Percentiles rank a stretch among this genome's conserved stretches.
Conservation (phyloP, 345 rosid species). For the Salix arbutifolia region DNA sequence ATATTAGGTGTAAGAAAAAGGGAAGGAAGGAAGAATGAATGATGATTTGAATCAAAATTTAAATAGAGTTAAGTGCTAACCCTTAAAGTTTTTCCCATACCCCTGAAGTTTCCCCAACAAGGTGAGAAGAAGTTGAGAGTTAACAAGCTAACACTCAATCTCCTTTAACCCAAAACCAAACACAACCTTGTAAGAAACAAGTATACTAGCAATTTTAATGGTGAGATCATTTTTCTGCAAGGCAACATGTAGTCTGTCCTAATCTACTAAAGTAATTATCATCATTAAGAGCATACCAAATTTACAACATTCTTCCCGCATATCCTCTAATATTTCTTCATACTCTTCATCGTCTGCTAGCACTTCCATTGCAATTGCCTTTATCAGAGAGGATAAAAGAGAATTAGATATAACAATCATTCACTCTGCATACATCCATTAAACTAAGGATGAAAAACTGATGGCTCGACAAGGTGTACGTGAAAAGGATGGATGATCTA, state of each 20-base stretch:
- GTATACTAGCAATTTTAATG: background rate
- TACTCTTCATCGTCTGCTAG: constrained; percentile 29
- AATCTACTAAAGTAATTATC: background rate
- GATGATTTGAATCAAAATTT: no score
- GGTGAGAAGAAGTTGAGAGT: no score
- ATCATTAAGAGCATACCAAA: constrained; percentile 21
- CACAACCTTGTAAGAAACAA: background rate
- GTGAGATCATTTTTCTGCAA: background rate
- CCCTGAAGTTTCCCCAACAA: no score
- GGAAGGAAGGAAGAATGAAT: no score
- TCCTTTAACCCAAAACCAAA: no score
- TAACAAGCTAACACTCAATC: no score
- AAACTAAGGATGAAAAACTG: background rate
- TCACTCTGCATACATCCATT: background rate
- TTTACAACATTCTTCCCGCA: constrained; percentile 33
- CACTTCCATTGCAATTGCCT: constrained; percentile 27
- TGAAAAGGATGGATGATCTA: background rate
- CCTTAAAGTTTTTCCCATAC: no score
- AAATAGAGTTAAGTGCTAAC: no score
- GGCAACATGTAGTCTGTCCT: background rate
- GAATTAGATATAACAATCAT: background rate
- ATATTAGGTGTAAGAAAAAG: no score
- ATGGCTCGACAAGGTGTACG: background rate
- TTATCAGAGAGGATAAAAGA: background rate
- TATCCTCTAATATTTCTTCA: constrained; percentile 33